Base-by-base conservation (phyloP, 176 grass and related monocot species). In the Guadua angustifolia region DNA sequence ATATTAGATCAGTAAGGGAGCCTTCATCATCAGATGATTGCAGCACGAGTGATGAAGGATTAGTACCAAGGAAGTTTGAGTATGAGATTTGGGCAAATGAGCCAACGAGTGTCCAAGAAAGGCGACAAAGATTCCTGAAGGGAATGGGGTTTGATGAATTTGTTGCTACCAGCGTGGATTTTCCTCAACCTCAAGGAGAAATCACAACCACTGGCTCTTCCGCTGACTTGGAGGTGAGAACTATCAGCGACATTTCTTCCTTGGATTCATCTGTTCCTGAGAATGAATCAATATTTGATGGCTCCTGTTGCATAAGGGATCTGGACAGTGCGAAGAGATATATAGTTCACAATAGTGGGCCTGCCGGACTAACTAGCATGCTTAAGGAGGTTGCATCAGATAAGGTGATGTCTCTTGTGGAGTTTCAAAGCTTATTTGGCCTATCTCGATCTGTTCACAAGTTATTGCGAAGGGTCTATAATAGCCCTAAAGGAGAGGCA, bases 101-200 rank as follows among this genome's bases (percentile, higher is more conserved):
- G 69, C 87, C 80, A 16, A 83, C 49, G 12, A 99, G 93, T 71
- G 91, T 99, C 71, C 81, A 89, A 60, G 91, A 99, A 89, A 92
- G 96, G 38, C 66, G 96, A 17, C 84, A 92, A 15, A 88, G 44
- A 39, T 99, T 99, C 40, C 81, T 94, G 5, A 79, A 87, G 26
- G 85, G 79, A 87, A 84, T 90, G 66, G 93, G 96, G 44, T 84
- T 95, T 21, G 73, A 77, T 75, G 93, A 92, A 22, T 73, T 87
- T 46, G 9, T 77, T 13, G 71, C 51, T 60, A 19, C 88, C 46
- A 32, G 51, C 65, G 36, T 68, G 16, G 84, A 78, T 60, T 71
- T 67, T 62, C 58, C 73, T 68, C 63, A 47, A 21, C 19, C 42
- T 47, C 74, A 59, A 21, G 78, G 63, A 80, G 88, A 88, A 62